Evolutionary conservation across 202 grass and related monocot genomes (phyloP).

Genomic region (Digitaria exilis): DNA sequence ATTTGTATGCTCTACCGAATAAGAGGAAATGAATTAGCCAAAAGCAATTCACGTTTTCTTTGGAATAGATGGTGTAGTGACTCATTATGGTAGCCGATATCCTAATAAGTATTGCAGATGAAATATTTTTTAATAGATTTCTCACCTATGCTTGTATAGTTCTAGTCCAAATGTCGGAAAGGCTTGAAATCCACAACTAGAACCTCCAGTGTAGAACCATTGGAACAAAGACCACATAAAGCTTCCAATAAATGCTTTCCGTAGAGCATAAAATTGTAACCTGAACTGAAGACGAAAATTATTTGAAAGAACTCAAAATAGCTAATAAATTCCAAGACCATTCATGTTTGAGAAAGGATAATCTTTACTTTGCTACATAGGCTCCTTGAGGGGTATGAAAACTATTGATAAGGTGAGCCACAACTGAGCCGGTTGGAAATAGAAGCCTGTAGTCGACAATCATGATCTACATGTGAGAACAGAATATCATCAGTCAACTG

Average conservation of each 20-base stretch:
- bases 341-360: neutral
- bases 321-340: neutral
- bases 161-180: constrained; percentile 53
- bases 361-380: constrained; percentile 57
- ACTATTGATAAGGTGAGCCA: constrained; percentile 61
- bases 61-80: no score
- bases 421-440: constrained; percentile 55
- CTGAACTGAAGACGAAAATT: constrained; percentile 12
- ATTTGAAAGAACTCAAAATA: neutral
- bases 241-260: constrained; percentile 49
- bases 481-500: neutral
- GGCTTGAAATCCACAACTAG: constrained; percentile 46
- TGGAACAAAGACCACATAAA: constrained; percentile 60
- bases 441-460: constrained; percentile 51
- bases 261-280: constrained; percentile 41
- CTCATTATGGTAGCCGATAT: neutral
- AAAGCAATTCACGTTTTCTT: no score
- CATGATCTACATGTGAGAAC: constrained; percentile 32
- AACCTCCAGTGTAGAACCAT: constrained; percentile 58
- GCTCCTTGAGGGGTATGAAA: constrained; percentile 71
- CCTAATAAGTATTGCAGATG: neutral
- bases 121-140: constrained; percentile 2
- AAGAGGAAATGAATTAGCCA: no score
- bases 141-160: constrained; percentile 42
- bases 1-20: no score